phyloP scores from a whole-genome alignment of 331 rosid species.

The Prunus yedoensis region DNA sequence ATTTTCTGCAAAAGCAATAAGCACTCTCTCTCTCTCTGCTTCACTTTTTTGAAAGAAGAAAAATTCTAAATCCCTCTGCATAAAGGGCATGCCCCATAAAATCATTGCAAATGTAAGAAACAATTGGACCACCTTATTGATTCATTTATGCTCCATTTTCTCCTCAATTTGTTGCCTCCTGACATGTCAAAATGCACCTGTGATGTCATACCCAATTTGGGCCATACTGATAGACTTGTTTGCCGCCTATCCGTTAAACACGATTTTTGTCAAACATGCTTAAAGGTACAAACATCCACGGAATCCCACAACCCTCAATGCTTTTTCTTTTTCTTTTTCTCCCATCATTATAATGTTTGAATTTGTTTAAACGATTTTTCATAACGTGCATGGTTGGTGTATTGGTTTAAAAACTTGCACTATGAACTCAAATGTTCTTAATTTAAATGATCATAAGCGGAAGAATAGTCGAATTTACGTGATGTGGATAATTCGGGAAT shows the following conservation, averaged over 20 bases:
- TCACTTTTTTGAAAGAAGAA: conserved; percentile 3
- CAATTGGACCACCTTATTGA: conserved; percentile 14
- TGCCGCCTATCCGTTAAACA: neutral
- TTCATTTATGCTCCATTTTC: conserved; percentile 10
- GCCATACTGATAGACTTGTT: neutral
- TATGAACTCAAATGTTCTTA: too few relatives aligned
- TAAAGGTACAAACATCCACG: neutral
- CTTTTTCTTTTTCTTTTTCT: too few relatives aligned
- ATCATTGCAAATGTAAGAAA: conserved; percentile 14
- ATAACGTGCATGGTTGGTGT: too few relatives aligned
- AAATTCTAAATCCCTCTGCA: neutral
- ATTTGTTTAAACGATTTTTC: too few relatives aligned
- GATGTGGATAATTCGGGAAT: neutral
- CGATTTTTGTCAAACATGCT: conserved; percentile 1
- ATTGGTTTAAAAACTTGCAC: too few relatives aligned
- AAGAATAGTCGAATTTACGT: neutral
- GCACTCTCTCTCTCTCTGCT: neutral
- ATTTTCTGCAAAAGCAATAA: conserved; percentile 15
- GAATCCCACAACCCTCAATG: neutral
- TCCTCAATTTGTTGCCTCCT: neutral
- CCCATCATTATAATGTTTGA: too few relatives aligned
- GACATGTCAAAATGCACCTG: neutral
- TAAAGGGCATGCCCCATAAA: neutral
- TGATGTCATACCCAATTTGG: neutral
- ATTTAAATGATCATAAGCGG: too few relatives aligned